Conservation (phyloP, 2,329 filamentous ascomycete genomes). For the Alternaria atra region DNA sequence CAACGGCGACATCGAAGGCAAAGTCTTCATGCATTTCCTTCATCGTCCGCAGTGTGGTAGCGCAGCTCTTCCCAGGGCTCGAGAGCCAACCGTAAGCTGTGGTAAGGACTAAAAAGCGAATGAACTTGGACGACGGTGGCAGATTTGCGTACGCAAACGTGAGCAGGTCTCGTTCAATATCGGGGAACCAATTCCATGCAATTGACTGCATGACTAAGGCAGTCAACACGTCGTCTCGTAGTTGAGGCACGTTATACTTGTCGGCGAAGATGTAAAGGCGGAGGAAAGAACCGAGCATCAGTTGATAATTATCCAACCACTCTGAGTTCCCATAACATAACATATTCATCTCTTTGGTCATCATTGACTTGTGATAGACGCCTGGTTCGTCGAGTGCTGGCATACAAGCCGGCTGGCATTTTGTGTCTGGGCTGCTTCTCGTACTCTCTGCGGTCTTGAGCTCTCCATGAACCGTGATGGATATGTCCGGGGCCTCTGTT, state of each 20-base stretch:
- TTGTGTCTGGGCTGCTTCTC: not conserved
- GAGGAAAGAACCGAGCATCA: not conserved
- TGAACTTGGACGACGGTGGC: not conserved
- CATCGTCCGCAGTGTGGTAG: not conserved
- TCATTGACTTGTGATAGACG: not conserved
- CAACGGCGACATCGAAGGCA: not conserved
- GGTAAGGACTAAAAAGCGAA: not conserved
- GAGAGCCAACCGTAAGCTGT: not conserved
- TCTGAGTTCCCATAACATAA: not conserved
- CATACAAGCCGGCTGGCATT: fast-evolving
- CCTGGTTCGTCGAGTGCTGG: not conserved
- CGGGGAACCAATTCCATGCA: not conserved
- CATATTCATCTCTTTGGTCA: not conserved
- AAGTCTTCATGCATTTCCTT: not conserved
- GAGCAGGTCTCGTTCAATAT: fast-evolving
- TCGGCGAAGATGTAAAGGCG: not conserved
- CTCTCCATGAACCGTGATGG: not conserved
- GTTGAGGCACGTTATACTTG: not conserved
- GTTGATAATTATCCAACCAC: fast-evolving
- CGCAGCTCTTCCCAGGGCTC: fast-evolving
- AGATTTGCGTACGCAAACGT: not conserved
- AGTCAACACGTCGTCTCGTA: not conserved
- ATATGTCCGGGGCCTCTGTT: not conserved
- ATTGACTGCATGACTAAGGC: not conserved
- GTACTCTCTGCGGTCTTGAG: not conserved